Evolutionary conservation across 2,329 filamentous ascomycete genomes (phyloP).

Genomic region (Xylariaceae sp.): DNA sequence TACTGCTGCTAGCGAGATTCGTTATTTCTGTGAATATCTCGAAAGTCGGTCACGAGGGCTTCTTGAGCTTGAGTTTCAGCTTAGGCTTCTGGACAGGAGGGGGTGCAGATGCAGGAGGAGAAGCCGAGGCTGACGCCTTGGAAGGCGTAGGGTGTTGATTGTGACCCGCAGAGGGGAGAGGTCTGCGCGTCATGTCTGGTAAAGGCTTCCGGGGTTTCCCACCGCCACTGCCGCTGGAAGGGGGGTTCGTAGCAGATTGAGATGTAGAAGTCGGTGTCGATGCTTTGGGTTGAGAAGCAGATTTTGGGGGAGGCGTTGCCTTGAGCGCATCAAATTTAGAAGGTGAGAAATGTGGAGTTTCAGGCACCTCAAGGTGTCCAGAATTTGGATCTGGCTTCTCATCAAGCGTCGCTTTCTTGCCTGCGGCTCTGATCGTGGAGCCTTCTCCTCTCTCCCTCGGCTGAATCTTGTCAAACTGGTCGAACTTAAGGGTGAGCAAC

Average conservation of each 20-base stretch:
- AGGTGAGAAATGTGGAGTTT: slow-evolving; percentile 5
- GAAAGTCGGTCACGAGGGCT: slow-evolving; percentile 6
- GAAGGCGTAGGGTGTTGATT: slow-evolving; percentile 14
- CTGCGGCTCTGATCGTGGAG: slow-evolving; percentile 27
- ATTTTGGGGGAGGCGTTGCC: slow-evolving; percentile 15
- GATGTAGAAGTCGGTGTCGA: slow-evolving; percentile 18
- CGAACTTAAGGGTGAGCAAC: slow-evolving; percentile 30
- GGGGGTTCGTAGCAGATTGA: slow-evolving; percentile 7
- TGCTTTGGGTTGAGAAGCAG: slow-evolving; percentile 11
- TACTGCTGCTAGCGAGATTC: no score
- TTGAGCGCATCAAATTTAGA: not conserved
- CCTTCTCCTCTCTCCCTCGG: slow-evolving; percentile 13
- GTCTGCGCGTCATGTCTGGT: slow-evolving; percentile 27
- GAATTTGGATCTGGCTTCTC: slow-evolving; percentile 5
- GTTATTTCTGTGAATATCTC: no score
- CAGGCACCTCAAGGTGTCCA: not conserved
- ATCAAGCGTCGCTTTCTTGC: slow-evolving; percentile 25
- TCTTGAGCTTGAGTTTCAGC: slow-evolving; percentile 33
- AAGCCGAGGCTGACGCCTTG: slow-evolving; percentile 16
- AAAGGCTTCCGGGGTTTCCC: slow-evolving; percentile 30
- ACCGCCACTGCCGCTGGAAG: slow-evolving; percentile 13
- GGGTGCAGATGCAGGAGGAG: slow-evolving; percentile 17
- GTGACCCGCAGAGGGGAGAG: slow-evolving; percentile 24
- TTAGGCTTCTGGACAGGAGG: slow-evolving; percentile 15
- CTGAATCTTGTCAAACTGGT: slow-evolving; percentile 24